Base-by-base conservation (phyloP, 2,329 filamentous ascomycete genomes). In the Ophiostoma sp. region DNA sequence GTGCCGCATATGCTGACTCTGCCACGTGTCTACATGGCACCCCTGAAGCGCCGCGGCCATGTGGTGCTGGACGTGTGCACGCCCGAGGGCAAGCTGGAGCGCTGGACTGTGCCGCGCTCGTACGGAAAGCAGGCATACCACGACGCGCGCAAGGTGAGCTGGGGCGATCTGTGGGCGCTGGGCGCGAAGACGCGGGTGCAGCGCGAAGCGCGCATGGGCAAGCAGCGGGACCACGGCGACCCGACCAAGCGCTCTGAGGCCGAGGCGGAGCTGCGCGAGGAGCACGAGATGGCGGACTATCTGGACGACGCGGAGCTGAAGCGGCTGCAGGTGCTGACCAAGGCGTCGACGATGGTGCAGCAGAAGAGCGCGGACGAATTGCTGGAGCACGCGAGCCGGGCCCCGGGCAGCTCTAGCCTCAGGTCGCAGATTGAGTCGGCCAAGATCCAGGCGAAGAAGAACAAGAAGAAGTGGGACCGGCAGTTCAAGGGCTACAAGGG, bases 131-230 rank as follows among this genome's bases (percentile, higher is more conserved):
- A 90, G 75, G 93, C 93, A 0, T 98, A 94, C 81, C 92, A 91
- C 75, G 95, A 98, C 77, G 95, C 95, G 48, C 88, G 95, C 72
- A 99, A 99, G 81, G 86, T 90, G 0, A 82, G 82, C 69, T 98
- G 94, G 95, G 95, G 95, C 54, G 95, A 98, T 78, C 83, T 98
- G 11, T 99, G 95, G 95, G 93, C 94, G 0, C 83, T 98, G 0
- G 95, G 95, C 0, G 94, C 94, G 31, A 98, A 98, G 84, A 96
- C 93, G 0, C 85, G 93, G 15, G 85, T 90, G 4, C 77, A 79
- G 1, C 83, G 91, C 66, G 83, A 81, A 17, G 80, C 91, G 62
- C 86, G 88, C 8, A 79, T 90, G 3, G 91, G 91, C 68, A 68
- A 70, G 69, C 44, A 27, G 20, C 62, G 17, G 15, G 15, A 11